Conservation (phyloP, 2,329 filamentous ascomycete genomes). For the Sporothrix dimorphospora region DNA sequence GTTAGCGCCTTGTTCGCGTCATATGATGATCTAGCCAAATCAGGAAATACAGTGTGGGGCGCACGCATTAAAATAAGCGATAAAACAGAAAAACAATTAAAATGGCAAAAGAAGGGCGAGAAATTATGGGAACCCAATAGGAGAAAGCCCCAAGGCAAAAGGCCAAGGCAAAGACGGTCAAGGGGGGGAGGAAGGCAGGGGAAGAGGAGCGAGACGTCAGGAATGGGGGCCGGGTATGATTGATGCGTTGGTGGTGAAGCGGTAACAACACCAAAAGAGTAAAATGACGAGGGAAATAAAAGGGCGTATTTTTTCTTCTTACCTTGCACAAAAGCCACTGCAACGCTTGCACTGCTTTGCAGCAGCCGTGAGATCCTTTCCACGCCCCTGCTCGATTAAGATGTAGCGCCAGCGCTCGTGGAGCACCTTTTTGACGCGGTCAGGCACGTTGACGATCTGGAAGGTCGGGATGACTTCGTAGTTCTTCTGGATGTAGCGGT, state of each 20-base stretch:
- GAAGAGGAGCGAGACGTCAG: constrained; percentile 2
- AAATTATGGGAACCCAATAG: constrained; percentile 10
- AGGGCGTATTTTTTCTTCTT: not conserved
- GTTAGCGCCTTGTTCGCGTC: constrained; percentile 34
- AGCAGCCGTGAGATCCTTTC: constrained; percentile 93
- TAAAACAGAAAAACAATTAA: constrained; percentile 31
- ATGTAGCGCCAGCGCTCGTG: constrained; percentile 97
- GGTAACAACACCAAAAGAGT: not conserved
- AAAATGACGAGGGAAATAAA: not conserved
- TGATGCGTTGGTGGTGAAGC: not conserved
- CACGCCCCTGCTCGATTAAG: constrained; percentile 87
- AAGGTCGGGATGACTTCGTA: constrained; percentile 95
- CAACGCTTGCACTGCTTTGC: constrained; percentile 97
- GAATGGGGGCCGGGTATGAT: not conserved
- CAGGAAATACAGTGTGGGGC: constrained; percentile 30
- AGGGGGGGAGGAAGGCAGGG: not conserved
- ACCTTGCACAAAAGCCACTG: constrained; percentile 85
- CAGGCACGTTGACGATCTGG: constrained; percentile 93
- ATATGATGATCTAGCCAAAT: constrained; percentile 29
- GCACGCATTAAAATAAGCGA: constrained; percentile 30
- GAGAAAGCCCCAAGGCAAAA: not conserved
- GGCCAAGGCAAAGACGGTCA: not conserved
- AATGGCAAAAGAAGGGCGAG: constrained; percentile 16
- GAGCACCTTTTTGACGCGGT: constrained; percentile 91
- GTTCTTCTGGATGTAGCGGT: constrained; percentile 96